A percentile compares a stretch with the other conserved stretches of the same genome.
phyloP scores from a whole-genome alignment of 78 protist genomes.

The Dictyostelium citrinum region DNA sequence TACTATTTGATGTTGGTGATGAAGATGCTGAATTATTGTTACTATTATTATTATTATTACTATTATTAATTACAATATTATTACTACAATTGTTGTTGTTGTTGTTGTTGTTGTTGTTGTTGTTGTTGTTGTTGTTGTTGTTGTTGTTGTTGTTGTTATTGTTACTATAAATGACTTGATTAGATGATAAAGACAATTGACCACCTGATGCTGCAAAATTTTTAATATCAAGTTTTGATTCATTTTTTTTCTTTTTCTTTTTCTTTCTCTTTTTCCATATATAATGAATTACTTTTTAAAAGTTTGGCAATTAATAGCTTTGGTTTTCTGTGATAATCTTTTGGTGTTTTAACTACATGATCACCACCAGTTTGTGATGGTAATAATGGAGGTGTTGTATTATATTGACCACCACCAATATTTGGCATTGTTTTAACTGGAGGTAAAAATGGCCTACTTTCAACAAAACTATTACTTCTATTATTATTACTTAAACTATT shows the following conservation, averaged over 20 bases:
- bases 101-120: too few species aligned
- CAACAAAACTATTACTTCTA: not conserved
- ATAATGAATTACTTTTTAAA: not conserved
- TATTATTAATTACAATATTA: not conserved
- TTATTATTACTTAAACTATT: not conserved
- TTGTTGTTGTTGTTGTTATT: not conserved
- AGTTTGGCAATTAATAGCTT: conserved; percentile 27
- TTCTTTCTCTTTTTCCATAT: conserved; percentile 11
- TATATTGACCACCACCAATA: conserved; percentile 13
- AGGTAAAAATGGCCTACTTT: not conserved
- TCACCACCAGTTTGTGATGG: conserved; percentile 3
- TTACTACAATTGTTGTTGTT: not conserved
- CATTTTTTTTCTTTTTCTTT: not conserved
- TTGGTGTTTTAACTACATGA: not conserved
- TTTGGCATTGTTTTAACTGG: not conserved
- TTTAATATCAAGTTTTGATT: not conserved
- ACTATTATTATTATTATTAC: not conserved
- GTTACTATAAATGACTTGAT: not conserved
- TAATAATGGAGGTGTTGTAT: not conserved
- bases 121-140: not conserved
- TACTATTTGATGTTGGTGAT: not conserved
- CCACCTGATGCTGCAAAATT: not conserved
- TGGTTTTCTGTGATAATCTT: conserved; percentile 9
- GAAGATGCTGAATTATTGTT: not conserved
- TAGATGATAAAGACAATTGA: not conserved